Percentiles rank a stretch among this genome's conserved stretches.
Evolutionary conservation across 768 basidiomycete species (phyloP).

Genomic region (Lactifluus pinguis): DNA sequence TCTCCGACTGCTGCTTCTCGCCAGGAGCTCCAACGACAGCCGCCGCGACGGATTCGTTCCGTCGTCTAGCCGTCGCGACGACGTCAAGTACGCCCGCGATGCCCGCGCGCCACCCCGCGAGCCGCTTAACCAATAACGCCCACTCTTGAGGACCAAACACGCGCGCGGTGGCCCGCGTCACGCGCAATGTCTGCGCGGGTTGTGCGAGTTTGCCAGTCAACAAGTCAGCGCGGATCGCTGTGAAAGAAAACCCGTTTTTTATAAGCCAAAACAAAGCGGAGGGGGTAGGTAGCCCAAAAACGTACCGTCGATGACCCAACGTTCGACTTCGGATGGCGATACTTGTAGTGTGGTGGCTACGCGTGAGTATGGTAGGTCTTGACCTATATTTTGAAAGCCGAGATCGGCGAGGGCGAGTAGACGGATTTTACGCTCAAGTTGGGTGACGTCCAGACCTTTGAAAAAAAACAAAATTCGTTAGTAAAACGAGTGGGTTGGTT

Average conservation of each 20-base stretch:
- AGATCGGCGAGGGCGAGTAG: constrained; percentile 68
- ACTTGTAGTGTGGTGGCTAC: constrained; percentile 64
- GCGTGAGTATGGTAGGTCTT: constrained; percentile 59
- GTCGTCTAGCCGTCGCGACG: constrained; percentile 47
- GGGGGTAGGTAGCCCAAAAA: neutral
- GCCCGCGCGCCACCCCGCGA: constrained; percentile 71
- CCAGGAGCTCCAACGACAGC: constrained; percentile 10
- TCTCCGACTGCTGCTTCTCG: neutral
- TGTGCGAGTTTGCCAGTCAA: constrained; percentile 81
- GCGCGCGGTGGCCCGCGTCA: constrained; percentile 66
- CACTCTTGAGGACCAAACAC: constrained; percentile 74
- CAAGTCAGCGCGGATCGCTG: constrained; percentile 75
- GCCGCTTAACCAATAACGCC: constrained; percentile 63
- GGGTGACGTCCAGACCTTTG: constrained; percentile 45
- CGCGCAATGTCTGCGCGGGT: constrained; percentile 59
- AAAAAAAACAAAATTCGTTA: neutral
- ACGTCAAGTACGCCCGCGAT: constrained; percentile 63
- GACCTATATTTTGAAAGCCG: constrained; percentile 68
- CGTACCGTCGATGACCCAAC: constrained; percentile 81
- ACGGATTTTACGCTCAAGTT: constrained; percentile 72
- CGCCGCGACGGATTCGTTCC: constrained; percentile 19
- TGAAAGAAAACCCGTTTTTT: no score
- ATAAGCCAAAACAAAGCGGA: neutral
- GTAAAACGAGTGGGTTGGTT: neutral
- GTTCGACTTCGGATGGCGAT: constrained; percentile 59